Percentiles rank a stretch among this genome's conserved stretches.
Conservation (phyloP, 176 grass and related monocot species). For the Rhynchospora breviuscula region DNA sequence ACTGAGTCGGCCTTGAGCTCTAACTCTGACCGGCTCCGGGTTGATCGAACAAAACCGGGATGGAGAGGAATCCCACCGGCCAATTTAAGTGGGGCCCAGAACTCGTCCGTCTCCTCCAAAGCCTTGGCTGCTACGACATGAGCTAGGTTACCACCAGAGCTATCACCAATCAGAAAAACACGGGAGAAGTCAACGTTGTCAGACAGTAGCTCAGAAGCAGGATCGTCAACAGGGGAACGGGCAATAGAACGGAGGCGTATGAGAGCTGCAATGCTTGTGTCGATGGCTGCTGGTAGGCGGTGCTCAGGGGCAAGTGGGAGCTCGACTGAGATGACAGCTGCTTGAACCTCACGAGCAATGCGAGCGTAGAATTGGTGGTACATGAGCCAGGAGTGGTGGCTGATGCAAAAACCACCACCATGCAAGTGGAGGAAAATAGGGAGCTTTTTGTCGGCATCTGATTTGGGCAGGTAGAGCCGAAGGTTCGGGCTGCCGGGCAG, state of each 20-base stretch:
- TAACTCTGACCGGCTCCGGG: conserved; percentile 67
- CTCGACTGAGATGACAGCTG: conserved; percentile 50
- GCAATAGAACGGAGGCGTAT: conserved; percentile 42
- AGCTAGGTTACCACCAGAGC: conserved; percentile 80
- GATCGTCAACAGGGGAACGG: background rate
- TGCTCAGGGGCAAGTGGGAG: conserved; percentile 65
- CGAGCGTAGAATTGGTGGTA: conserved; percentile 84
- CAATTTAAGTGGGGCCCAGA: conserved; percentile 45
- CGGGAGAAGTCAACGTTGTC: conserved; percentile 44
- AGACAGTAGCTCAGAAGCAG: conserved; percentile 32
- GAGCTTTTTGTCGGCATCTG: background rate
- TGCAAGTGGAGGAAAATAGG: conserved; percentile 68
- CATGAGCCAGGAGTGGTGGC: conserved; percentile 55
- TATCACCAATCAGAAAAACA: conserved; percentile 77
- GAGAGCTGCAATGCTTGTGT: conserved; percentile 44
- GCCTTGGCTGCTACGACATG: conserved; percentile 43
- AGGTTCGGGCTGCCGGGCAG: conserved; percentile 59
- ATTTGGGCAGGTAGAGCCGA: conserved; percentile 62
- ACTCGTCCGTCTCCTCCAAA: background rate
- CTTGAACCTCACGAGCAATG: conserved; percentile 40
- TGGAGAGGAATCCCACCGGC: conserved; percentile 68
- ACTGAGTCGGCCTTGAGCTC: conserved; percentile 39
- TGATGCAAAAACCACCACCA: conserved; percentile 89
- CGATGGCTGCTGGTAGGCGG: conserved; percentile 51
- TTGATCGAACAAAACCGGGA: conserved; percentile 69